These are phyloP conservation scores for Colletotrichum costaricense DNA, from an alignment of 2,329 filamentous ascomycete genomes.

Conservation along the genomic window DNA sequence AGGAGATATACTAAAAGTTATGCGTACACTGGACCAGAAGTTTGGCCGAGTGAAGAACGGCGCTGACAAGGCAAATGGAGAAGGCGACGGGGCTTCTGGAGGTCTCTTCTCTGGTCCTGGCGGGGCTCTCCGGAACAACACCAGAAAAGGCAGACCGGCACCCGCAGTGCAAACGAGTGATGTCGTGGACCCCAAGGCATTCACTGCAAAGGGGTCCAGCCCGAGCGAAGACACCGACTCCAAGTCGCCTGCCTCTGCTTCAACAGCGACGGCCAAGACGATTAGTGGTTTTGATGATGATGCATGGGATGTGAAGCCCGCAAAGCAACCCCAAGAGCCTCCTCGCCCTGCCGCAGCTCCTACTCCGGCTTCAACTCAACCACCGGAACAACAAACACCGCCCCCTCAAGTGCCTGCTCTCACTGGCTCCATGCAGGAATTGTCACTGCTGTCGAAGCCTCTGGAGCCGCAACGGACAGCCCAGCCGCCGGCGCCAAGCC, in stretches of 20 bases:
- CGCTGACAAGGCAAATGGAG: slow-evolving; percentile 68
- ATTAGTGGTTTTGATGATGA: slow-evolving; percentile 86
- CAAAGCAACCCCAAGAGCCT: slow-evolving; percentile 63
- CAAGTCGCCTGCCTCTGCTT: slow-evolving; percentile 19
- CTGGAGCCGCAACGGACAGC: slow-evolving; percentile 58
- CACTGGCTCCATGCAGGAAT: slow-evolving; percentile 74
- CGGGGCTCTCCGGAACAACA: slow-evolving; percentile 93
- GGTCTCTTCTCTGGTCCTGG: slow-evolving; percentile 93
- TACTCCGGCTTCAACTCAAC: slow-evolving; percentile 35
- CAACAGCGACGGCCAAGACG: slow-evolving; percentile 32
- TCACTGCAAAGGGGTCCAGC: slow-evolving; percentile 71
- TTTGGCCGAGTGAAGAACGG: slow-evolving; percentile 74
- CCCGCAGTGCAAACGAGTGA: slow-evolving; percentile 89
- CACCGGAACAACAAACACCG: slow-evolving; percentile 44
- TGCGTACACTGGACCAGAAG: slow-evolving; percentile 86
- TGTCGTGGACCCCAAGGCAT: slow-evolving; percentile 87
- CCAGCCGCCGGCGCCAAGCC: slow-evolving; percentile 39
- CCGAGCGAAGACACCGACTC: slow-evolving; percentile 48
- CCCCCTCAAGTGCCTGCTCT: slow-evolving; percentile 58
- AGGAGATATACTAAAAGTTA: slow-evolving; percentile 95
- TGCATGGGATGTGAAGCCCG: slow-evolving; percentile 95
- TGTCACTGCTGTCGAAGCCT: slow-evolving; percentile 64
- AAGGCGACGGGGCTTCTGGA: slow-evolving; percentile 44
- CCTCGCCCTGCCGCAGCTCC: slow-evolving; percentile 49
- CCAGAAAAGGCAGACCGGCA: slow-evolving; percentile 88